Base-by-base conservation (phyloP, 1,284 basidiomycete species). In the Naganishia cerealis region DNA sequence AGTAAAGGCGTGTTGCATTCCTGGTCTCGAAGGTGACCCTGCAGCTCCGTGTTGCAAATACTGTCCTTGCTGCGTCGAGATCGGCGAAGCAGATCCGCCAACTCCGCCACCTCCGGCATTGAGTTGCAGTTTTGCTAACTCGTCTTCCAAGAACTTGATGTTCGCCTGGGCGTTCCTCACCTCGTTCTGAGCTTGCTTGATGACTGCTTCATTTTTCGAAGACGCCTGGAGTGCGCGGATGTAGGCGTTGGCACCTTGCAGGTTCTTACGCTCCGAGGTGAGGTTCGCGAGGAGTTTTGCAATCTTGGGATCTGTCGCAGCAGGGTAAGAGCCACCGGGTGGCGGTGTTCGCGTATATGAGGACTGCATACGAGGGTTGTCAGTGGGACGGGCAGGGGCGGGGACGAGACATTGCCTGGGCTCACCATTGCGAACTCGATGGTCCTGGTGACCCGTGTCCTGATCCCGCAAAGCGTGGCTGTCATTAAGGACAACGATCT, bases 151-250 rank as follows among this genome's bases (percentile, higher is more conserved):
- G 67, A 79, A 81, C 55, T 74, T 73, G 71, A 81, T 80, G 12
- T 78, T 75, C 4, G 75, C 77, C 70, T 80, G 78, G 8, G 80
- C 79, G 8, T 76, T 70, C 42, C 80, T 75, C 18, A 81, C 77
- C 66, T 81, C 80, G 67, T 81, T 81, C 58, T 80, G 78, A 46
- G 80, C 80, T 69, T 79, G 78, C 66, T 79, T 78, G 53, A 81
- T 81, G 65, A 80, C 80, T 3, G 76, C 75, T 71, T 80, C 79
- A 61, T 81, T 81, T 40, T 75, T 73, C 4, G 77, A 78, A 3
- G 79, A 80, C 0, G 78, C 78, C 71, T 81, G 79, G 21, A 79
- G 74, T 0, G 80, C 79, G 29, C 80, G 74, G 70, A 80, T 79
- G 56, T 80, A 78, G 3, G 80, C 80, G 65, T 79, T 79, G 59